A percentile compares a stretch with the other conserved stretches of the same genome.
Conservation (phyloP, 345 rosid genomes). For the Salix koriyanagi region DNA sequence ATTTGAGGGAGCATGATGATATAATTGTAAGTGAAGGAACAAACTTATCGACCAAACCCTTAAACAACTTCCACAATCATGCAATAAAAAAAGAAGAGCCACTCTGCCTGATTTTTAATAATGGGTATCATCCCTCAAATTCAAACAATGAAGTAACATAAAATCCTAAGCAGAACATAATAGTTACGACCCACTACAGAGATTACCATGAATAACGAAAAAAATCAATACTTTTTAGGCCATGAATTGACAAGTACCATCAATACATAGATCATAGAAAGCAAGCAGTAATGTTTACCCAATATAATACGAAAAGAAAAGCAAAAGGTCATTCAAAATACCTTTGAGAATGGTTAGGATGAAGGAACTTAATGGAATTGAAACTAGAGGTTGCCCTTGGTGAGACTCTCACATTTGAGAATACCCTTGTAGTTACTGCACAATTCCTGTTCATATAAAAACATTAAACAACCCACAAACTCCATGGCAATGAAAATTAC, state of each 20-base stretch:
- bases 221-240: neutral
- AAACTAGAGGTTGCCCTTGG: slow-evolving; percentile 18
- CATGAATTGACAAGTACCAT: neutral
- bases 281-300: neutral
- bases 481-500: neutral
- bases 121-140: neutral
- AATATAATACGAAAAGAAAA: neutral
- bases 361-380: slow-evolving; percentile 25
- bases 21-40: neutral
- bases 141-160: neutral
- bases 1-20: neutral
- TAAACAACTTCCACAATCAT: neutral
- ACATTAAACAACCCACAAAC: neutral
- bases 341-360: slow-evolving; percentile 41
- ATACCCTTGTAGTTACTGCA: slow-evolving; percentile 27
- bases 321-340: slow-evolving; percentile 7
- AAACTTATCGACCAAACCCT: neutral
- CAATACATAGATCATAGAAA: neutral
- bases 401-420: slow-evolving; percentile 21
- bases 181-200: neutral
- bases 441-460: slow-evolving; percentile 35
- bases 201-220: neutral
- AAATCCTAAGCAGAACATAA: neutral
- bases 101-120: neutral
- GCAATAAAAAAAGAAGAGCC: neutral